These are phyloP conservation scores for Leccinum fibrillosum DNA, from an alignment of 768 basidiomycete genomes.

Conservation along the genomic window DNA sequence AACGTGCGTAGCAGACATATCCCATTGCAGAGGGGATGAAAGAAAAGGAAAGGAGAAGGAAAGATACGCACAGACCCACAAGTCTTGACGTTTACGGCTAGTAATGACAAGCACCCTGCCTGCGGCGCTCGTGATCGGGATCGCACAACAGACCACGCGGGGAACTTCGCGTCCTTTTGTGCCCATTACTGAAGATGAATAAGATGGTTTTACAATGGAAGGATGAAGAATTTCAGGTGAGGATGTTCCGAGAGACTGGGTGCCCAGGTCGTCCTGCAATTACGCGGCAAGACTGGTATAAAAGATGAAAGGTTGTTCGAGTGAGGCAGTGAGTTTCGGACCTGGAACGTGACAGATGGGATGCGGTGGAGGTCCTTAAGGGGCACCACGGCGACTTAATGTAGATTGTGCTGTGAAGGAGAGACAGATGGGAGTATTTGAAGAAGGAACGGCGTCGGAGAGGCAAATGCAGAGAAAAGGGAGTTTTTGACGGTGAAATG, in stretches of 20 bases:
- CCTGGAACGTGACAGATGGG: conserved; percentile 1
- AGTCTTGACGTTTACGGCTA: conserved; percentile 74
- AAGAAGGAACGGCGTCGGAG: conserved; percentile 5
- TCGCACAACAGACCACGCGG: conserved; percentile 88
- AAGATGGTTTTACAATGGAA: conserved; percentile 1
- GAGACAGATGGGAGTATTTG: conserved; percentile 1
- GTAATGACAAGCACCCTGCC: conserved; percentile 82
- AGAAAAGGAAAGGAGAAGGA: conserved; percentile 5
- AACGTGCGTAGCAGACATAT: neutral
- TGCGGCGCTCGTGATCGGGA: conserved; percentile 71
- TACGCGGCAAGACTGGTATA: conserved; percentile 1
- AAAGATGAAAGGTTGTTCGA: conserved; percentile 7
- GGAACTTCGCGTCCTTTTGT: conserved; percentile 78
- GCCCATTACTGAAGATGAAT: conserved; percentile 33
- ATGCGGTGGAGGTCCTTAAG: conserved; percentile 6
- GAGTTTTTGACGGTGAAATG: conserved; percentile 20
- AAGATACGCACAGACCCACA: conserved; percentile 82
- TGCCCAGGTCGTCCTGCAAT: neutral
- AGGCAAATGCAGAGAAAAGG: conserved; percentile 11
- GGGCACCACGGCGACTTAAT: conserved; percentile 13
- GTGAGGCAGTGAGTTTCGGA: conserved; percentile 6
- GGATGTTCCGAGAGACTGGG: neutral
- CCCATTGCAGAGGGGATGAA: neutral
- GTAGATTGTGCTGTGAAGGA: conserved; percentile 11
- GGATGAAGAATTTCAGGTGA: neutral